phyloP scores from a whole-genome alignment of 495 filamentous ascomycete genomes.

The Xylaria flabelliformis region DNA sequence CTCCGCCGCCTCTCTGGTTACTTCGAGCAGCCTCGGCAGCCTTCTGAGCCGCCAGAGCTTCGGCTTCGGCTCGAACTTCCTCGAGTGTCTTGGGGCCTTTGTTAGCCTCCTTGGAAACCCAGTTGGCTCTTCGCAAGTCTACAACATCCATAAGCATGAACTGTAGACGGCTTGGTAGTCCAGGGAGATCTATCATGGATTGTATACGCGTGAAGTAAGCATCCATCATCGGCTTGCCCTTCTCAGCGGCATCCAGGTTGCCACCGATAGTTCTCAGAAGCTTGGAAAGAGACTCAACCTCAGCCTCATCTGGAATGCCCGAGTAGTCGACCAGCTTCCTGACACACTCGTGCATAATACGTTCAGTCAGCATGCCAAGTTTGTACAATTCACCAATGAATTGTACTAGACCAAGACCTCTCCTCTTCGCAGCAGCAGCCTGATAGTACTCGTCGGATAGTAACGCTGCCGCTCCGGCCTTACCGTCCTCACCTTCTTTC shows the following conservation, averaged over 20 bases:
- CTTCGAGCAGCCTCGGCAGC: slow-evolving; percentile 66
- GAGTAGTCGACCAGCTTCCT: slow-evolving; percentile 95
- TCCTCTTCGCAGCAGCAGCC: slow-evolving; percentile 94
- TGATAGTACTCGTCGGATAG: slow-evolving; percentile 97
- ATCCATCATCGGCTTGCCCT: slow-evolving; percentile 83
- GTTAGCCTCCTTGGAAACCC: slow-evolving; percentile 83
- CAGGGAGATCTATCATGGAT: slow-evolving; percentile 74
- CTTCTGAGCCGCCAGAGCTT: slow-evolving; percentile 76
- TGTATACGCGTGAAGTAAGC: slow-evolving; percentile 92
- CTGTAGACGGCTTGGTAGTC: slow-evolving; percentile 81
- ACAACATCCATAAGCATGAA: slow-evolving; percentile 98
- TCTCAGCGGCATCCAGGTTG: slow-evolving; percentile 81
- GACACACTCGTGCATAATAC: slow-evolving; percentile 99
- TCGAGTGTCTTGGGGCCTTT: slow-evolving; percentile 97
- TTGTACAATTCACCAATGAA: slow-evolving; percentile 99
- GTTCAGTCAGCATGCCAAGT: slow-evolving; percentile 95
- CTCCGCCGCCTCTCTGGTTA: slow-evolving; percentile 67
- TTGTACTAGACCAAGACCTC: slow-evolving; percentile 95
- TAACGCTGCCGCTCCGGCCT: slow-evolving; percentile 74
- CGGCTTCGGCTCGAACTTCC: slow-evolving; percentile 81
- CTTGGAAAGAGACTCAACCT: slow-evolving; percentile 93
- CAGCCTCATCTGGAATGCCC: slow-evolving; percentile 90
- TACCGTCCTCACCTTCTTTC: slow-evolving; percentile 71
- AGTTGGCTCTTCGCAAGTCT: slow-evolving; percentile 76
- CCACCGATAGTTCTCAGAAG: slow-evolving; percentile 88